Conservation (phyloP, 2,329 filamentous ascomycete species). For the Bipolaris bicolor region DNA sequence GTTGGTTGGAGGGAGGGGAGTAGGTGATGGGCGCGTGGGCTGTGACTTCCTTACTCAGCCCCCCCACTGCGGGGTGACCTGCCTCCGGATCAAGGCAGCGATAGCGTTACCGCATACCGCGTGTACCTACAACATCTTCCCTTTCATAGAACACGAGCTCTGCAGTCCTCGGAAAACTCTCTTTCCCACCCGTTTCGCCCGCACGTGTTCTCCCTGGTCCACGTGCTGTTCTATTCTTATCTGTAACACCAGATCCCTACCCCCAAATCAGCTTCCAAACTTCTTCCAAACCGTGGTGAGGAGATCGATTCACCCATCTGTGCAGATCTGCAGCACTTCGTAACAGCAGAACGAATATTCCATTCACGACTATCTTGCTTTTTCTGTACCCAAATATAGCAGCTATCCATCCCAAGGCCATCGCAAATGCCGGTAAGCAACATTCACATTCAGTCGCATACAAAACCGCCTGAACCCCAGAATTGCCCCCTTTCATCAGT, state of each 20-base stretch:
- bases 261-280: constrained; percentile 11
- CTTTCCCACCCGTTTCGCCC: not conserved
- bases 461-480: constrained; percentile 11
- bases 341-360: constrained; percentile 17
- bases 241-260: constrained; percentile 33
- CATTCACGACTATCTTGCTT: constrained; percentile 7
- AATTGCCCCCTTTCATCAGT: not conserved
- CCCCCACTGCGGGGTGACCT: constrained; percentile 31
- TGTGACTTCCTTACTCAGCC: constrained; percentile 27
- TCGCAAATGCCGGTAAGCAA: constrained; percentile 41
- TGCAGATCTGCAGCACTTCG: not conserved
- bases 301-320: constrained; percentile 14
- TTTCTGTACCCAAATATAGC: constrained; percentile 22
- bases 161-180: not conserved
- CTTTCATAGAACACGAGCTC: constrained; percentile 1
- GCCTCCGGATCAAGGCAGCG: constrained; percentile 24
- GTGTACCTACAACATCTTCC: constrained; percentile 6
- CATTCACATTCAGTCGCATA: constrained; percentile 8
- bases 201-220: not conserved
- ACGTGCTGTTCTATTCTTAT: constrained; percentile 19
- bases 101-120: constrained; percentile 26
- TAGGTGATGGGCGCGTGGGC: constrained; percentile 8
- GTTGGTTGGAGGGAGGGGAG: constrained; percentile 2
- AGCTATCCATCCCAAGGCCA: constrained; percentile 6
- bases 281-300: constrained; percentile 26